Conservation (phyloP, 352 stramenopile species). For the Pythium sp. region DNA sequence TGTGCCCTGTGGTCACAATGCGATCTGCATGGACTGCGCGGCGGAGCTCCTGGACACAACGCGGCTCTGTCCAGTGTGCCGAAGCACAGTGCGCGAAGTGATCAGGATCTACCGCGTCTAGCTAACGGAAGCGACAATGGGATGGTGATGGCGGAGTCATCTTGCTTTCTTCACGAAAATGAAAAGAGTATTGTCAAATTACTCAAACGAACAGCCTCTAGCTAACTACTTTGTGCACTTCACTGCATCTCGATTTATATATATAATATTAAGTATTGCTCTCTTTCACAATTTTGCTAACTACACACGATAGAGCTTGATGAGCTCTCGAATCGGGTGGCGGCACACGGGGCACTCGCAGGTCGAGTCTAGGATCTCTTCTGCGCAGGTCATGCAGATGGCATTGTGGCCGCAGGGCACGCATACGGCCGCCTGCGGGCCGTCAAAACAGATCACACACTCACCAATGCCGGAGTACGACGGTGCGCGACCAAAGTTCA, state of each 20-base stretch:
- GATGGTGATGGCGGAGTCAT: background rate
- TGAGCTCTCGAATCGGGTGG: constrained; percentile 62
- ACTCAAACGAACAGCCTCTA: background rate
- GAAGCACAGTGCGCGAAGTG: constrained; percentile 66
- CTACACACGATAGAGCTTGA: constrained; percentile 79
- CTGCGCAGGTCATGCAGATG: constrained; percentile 74
- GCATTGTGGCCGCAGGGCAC: constrained; percentile 84
- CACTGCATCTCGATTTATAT: background rate
- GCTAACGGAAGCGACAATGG: background rate
- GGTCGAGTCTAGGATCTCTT: constrained; percentile 57
- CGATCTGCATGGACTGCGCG: constrained; percentile 83
- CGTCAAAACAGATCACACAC: constrained; percentile 82
- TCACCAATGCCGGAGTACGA: constrained; percentile 53
- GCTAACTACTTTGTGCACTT: background rate
- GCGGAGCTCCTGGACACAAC: constrained; percentile 61
- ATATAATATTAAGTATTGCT: constrained; percentile 15
- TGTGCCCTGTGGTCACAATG: constrained; percentile 84
- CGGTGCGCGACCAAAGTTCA: constrained; percentile 36
- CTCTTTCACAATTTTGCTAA: background rate
- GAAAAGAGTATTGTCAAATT: background rate
- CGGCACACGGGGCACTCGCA: constrained; percentile 75
- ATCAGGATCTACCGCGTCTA: constrained; percentile 76
- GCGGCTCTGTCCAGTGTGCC: constrained; percentile 72
- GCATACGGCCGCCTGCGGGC: constrained; percentile 66
- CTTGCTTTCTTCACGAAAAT: background rate